Base-by-base conservation (phyloP, 805 yeast genomes). In the Zygosaccharomyces lentus region DNA sequence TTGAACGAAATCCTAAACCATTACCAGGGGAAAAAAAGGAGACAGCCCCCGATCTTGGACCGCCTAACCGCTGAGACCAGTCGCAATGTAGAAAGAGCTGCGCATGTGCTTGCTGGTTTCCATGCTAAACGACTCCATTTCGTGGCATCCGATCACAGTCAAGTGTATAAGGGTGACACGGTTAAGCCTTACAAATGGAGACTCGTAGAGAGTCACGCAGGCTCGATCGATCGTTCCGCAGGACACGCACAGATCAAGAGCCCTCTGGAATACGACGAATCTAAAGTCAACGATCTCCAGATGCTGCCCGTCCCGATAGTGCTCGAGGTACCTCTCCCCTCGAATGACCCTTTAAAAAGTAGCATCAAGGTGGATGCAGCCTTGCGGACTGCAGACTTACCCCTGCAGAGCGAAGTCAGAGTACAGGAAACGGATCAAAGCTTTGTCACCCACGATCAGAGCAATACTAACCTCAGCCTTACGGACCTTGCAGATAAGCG, bases 1-100 rank as follows among this genome's bases (percentile, higher is more conserved):
- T 64, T 71, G 42, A 72, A 64, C 32, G 65, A 66, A 47, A 65
- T 73, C 4, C 59, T 63, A 17, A 58, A 58, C 30, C 59, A 58
- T 25, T 54, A 52, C 21, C 62, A 62, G 34, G 42, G 55, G 0
- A 54, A 56, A 37, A 57, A 51, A 32, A 58, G 58, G 30, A 57
- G 55, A 37, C 60, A 65, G 35, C 56, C 61, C 5, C 62, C 62
- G 1, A 59, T 64, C 10, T 46, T 66, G 34, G 39, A 45, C 12
- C 50, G 51, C 24, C 30, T 52, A 16, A 37, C 41, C 1, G 27
- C 45, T 10, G 53, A 56, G 32, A 35, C 43, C 2, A 21, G 30
- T 6, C 30, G 31, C 3, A 35, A 35, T 23, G 35, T 49, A 21
- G 48, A 48, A 23, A 43, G 46, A 32, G 48, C 57, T 6, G 24